phyloP scores from a whole-genome alignment of 345 rosid species.

The Moricandia arvensis region DNA sequence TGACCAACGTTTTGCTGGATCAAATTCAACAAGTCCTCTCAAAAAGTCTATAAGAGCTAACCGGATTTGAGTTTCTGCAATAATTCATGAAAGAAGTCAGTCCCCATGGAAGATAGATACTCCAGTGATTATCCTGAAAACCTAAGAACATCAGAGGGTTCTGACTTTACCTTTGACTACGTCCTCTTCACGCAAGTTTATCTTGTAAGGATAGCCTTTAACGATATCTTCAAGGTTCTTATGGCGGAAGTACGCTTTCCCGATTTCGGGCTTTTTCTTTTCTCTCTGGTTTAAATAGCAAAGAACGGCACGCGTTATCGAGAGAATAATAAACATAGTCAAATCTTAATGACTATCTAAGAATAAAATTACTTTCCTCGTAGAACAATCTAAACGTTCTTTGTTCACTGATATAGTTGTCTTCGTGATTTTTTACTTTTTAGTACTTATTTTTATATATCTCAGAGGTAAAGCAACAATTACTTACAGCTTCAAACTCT shows the following conservation, averaged over 20 bases:
- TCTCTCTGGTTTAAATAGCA: slow-evolving; percentile 60
- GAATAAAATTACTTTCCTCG: neutral
- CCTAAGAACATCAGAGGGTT: slow-evolving; percentile 9
- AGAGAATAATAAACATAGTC: neutral
- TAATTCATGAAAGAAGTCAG: slow-evolving; percentile 22
- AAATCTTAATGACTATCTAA: slow-evolving; percentile 1
- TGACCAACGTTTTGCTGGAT: slow-evolving; percentile 98
- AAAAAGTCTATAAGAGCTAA: slow-evolving; percentile 92
- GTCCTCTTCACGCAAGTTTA: slow-evolving; percentile 76
- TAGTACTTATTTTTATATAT: neutral
- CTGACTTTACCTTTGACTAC: slow-evolving; percentile 63
- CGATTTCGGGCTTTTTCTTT: slow-evolving; percentile 72
- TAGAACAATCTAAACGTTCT: neutral
- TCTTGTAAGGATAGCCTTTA: slow-evolving; percentile 72
- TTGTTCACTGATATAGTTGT: neutral
- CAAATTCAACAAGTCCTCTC: slow-evolving; percentile 96
- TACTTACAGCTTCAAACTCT: slow-evolving; percentile 92
- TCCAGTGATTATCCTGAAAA: slow-evolving; percentile 10
- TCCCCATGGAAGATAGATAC: slow-evolving; percentile 14
- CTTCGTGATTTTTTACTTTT: neutral
- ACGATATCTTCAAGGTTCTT: slow-evolving; percentile 90
- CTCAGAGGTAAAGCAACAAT: slow-evolving; percentile 9
- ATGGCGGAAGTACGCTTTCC: slow-evolving; percentile 91
- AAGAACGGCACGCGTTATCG: slow-evolving; percentile 3
- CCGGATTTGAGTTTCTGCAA: slow-evolving; percentile 77